phyloP scores from a whole-genome alignment of 2,329 filamentous ascomycete species.

The Fusarium buharicum region DNA sequence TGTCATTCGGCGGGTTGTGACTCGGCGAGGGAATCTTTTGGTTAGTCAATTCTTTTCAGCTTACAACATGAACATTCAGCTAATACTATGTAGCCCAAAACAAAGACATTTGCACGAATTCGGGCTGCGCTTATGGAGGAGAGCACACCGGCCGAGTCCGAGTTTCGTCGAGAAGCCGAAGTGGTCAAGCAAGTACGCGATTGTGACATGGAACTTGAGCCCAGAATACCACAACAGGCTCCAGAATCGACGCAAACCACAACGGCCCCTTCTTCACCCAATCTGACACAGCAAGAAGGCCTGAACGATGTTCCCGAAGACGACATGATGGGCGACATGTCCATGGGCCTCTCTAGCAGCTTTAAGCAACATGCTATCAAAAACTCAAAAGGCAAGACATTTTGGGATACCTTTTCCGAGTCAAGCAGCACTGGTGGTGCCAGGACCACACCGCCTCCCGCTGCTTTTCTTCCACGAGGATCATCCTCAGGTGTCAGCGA shows the following conservation, averaged over 20 bases:
- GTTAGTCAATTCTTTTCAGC: slow-evolving; percentile 60
- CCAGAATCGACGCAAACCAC: slow-evolving; percentile 60
- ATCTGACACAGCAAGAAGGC: slow-evolving; percentile 69
- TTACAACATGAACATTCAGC: slow-evolving; percentile 10
- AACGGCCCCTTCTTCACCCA: slow-evolving; percentile 76
- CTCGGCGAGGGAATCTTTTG: slow-evolving; percentile 86
- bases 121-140: slow-evolving; percentile 91
- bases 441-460: slow-evolving; percentile 72
- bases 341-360: slow-evolving; percentile 65
- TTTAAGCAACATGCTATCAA: slow-evolving; percentile 80
- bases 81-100: slow-evolving; percentile 78
- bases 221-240: slow-evolving; percentile 51
- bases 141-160: slow-evolving; percentile 84
- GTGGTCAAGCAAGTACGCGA: slow-evolving; percentile 96
- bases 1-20: slow-evolving; percentile 85
- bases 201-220: slow-evolving; percentile 76
- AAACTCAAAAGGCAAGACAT: slow-evolving; percentile 75
- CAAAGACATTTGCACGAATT: slow-evolving; percentile 94
- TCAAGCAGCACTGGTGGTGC: slow-evolving; percentile 64
- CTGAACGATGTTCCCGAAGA: slow-evolving; percentile 78
- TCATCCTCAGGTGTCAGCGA: slow-evolving; percentile 72
- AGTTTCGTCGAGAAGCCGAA: slow-evolving; percentile 90
- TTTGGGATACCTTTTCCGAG: slow-evolving; percentile 83
- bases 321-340: slow-evolving; percentile 69
- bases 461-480: slow-evolving; percentile 68